Evolutionary conservation across 805 yeast genomes (phyloP), one percentile per base, ranked within the genome.

Genomic region (Zygosaccharomyces siamensis): DNA sequence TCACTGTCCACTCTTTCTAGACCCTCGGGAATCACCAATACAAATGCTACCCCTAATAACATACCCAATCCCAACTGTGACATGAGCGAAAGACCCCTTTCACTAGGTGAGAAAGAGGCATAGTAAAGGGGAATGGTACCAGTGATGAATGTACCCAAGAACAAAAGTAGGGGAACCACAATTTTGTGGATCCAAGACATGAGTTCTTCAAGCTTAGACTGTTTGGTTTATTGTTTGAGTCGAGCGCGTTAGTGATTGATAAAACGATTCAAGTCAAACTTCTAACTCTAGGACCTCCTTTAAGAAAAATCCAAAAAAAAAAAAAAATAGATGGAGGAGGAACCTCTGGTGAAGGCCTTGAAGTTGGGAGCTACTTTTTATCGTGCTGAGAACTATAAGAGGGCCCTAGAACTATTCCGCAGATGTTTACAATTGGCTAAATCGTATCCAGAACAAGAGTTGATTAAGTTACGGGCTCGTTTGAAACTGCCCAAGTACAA

Each of bases 1-100:
- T 68, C 69, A 3, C 63, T 63, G 18, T 57, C 58, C 7, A 30
- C 44, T 36, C 60, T 59, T 21, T 58, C 67, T 31, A 65, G 58
- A 3, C 84, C 85, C 57, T 81, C 86, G 0, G 85, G 85, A 20
- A 81, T 71, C 8, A 80, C 77, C 16, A 81, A 61, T 47, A 75
- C 72, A 47, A 79, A 65, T 0, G 81, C 73, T 0, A 84, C 76
- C 3, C 84, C 79, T 8, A 79, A 61, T 45, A 81, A 63, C 55
- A 81, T 67, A 1, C 85, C 86, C 52, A 77, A 71, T 49, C 83
- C 78, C 56, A 80, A 70, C 10, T 74, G 70, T 1, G 84, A 75
- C 7, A 75, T 54, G 27, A 61, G 51, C 21, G 66, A 63, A 28
- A 77, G 51, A 33, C 58, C 63, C 26, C 54, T 46, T 36, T 52